Evolutionary conservation across 169 alveolate genomes (phyloP).

Genomic region (Plasmodium fragile): DNA sequence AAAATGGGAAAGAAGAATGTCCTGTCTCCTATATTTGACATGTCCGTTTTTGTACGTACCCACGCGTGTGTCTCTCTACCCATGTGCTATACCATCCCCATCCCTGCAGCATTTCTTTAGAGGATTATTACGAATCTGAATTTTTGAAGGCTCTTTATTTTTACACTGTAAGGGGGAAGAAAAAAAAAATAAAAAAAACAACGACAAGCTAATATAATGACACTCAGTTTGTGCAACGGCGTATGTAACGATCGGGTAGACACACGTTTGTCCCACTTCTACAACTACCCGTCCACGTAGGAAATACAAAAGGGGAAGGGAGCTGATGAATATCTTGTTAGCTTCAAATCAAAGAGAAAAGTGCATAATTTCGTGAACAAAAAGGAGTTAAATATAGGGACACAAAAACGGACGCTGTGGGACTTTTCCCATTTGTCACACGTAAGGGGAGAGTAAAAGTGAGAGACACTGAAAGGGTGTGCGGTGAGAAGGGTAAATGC

Average conservation of each 20-base stretch:
- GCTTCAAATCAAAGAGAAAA: slow-evolving; percentile 58
- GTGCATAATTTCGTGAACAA: slow-evolving; percentile 49
- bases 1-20: background rate
- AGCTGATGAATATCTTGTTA: slow-evolving; percentile 39
- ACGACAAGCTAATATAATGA: background rate
- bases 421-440: slow-evolving; percentile 28
- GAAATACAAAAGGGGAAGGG: slow-evolving; percentile 28
- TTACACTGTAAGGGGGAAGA: slow-evolving; percentile 27
- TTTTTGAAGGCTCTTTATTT: slow-evolving; percentile 60
- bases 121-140: slow-evolving; percentile 63
- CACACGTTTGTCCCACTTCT: background rate
- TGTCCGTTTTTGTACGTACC: background rate
- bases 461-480: background rate
- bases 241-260: background rate
- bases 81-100: background rate
- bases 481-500: background rate
- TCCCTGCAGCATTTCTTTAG: slow-evolving; percentile 18
- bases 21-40: background rate
- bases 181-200: background rate
- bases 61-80: background rate
- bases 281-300: background rate
- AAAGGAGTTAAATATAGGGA: slow-evolving; percentile 28
- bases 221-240: background rate
- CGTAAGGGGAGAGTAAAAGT: slow-evolving; percentile 14
- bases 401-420: slow-evolving; percentile 12